Base-by-base conservation (phyloP, 2,329 filamentous ascomycete species). In the Alternaria sp. region DNA sequence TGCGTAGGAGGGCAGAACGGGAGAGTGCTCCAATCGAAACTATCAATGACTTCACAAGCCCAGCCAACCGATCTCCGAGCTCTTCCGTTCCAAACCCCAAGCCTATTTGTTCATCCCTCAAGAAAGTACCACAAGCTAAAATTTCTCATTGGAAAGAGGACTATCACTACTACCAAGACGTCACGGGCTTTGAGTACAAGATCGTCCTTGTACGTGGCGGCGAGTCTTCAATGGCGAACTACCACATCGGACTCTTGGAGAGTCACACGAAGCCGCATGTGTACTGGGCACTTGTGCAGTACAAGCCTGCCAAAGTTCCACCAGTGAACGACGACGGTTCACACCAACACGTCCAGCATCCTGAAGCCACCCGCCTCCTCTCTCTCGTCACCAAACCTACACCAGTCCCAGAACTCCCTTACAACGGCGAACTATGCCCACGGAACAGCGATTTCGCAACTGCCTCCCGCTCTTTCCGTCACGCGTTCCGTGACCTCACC, bases 131-230 rank as follows among this genome's bases (percentile, higher is more conserved):
- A 28, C 52, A 57, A 46, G 64, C 66, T 69, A 74, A 68, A 49
- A 62, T 51, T 9, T 44, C 55, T 36, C 83, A 34, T 80, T 87
- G 76, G 48, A 71, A 71, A 78, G 76, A 77, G 59, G 58, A 69
- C n/a, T 87, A 89, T 70, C 88, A 87, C 61, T 76, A 91, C 62
- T 93, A 90, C 76, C 79, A 77, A 18, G 92, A 95, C 73, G 57
- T 70, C 3, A 85, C 84, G 0, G 85, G 84, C 49, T 92, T 92
- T 73, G 76, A 81, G 4, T 93, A 92, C 78, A 83, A 89, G 55
- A 79, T 92, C 59, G 82, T 83, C 0, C 79, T 95, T 14, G 83
- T 84, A 3, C 86, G 90, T 30, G 74, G 72, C 72, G 85, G 78
- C 76, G 82, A 72, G 40, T 76, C 62, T 5, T 80, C 81, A 0